Evolutionary conservation across 2,329 filamentous ascomycete species (phyloP), one percentile per base, ranked within the genome.

Genomic region (Cladorrhinum sp.): DNA sequence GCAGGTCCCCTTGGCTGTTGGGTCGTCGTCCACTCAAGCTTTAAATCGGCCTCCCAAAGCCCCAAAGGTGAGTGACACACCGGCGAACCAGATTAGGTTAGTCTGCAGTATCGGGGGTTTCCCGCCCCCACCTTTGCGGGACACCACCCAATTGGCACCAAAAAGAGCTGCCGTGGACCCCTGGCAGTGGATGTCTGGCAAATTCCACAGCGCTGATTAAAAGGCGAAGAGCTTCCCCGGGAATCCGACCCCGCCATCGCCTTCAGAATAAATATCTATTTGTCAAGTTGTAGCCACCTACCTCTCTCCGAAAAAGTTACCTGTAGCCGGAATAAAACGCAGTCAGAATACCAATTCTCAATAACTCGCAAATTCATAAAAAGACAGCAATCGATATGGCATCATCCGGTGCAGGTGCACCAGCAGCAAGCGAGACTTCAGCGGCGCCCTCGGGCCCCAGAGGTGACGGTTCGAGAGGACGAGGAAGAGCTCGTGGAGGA

Each of bases 401-500:
- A 57, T 64, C 66, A 10, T 59, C 64, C 25, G 64, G 57, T 53
- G 53, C 54, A 24, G 61, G 50, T 45, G 52, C 58, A 50, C n/a
- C 63, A 48, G 45, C 63, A 48, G 45, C 60, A 32, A 41, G 41
- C 58, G 57, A 55, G 55, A 58, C 50, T 32, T 48, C 48, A 12
- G 38, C 59, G 9, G 50, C 62, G 10, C 59, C 63, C 10, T 51
- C 60, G 12, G 61, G 61, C 6, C 59, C 64, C 9, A 68, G 71
- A 50, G 67, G 71, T 25, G 74, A 75, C 48, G 72, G 71, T 32
- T 66, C 70, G 25, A 72, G 77, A 68, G 77, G 76, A 23, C 73
- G 78, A 53, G 76, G 77, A 57, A 75, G 79, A 64, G 78, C 76
- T 62, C 73, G 76, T 57, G 73, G 77, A 58, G 74, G 75, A 48